Percentiles rank a stretch among this genome's conserved stretches.
Conservation (phyloP, 345 rosid species). For the Eucalyptus fibrosa region DNA sequence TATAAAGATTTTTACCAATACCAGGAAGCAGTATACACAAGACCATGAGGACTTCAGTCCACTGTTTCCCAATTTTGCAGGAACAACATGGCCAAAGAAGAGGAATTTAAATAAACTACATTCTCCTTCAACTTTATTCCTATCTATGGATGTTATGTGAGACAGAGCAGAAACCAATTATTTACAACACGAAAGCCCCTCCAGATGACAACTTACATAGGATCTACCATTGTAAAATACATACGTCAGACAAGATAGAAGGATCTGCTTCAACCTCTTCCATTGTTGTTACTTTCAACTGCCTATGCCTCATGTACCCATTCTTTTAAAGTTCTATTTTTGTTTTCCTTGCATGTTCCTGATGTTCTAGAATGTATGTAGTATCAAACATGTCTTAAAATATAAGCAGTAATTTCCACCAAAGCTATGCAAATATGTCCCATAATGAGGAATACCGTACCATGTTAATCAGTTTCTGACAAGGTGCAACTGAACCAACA, state of each 20-base stretch:
- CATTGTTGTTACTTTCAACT: neutral
- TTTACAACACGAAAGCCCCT: neutral
- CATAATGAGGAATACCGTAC: constrained; percentile 5
- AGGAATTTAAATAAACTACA: neutral
- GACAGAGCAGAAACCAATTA: neutral
- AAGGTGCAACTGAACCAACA: constrained; percentile 19
- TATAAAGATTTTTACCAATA: neutral
- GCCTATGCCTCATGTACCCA: neutral
- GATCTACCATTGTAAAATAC: neutral
- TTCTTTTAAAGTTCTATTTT: neutral
- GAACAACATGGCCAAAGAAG: neutral
- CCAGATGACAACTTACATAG: neutral
- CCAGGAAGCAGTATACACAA: neutral
- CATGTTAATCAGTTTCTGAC: constrained; percentile 65
- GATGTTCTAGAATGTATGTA: neutral
- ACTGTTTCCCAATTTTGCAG: neutral
- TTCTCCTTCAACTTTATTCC: neutral
- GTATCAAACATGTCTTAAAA: neutral
- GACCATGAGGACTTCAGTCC: neutral
- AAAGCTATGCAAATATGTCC: neutral
- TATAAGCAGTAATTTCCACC: neutral
- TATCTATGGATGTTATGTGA: neutral
- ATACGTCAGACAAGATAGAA: neutral
- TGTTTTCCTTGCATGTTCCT: neutral
- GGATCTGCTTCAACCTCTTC: neutral